These are phyloP conservation scores for Acanthamoeba rhysodes DNA, from an alignment of 208 protist species.

Conservation along the genomic window DNA sequence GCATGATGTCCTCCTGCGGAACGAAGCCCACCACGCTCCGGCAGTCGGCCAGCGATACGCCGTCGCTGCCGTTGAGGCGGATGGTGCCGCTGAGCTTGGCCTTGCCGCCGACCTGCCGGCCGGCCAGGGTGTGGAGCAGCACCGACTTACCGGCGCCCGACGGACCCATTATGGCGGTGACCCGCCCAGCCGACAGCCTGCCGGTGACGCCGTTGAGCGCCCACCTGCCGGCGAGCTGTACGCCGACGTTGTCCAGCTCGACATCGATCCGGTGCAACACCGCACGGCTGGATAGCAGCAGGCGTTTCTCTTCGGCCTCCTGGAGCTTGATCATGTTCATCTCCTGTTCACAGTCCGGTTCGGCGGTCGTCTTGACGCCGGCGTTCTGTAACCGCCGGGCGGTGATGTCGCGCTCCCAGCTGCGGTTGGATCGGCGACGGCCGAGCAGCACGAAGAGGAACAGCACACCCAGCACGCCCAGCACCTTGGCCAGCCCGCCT, in stretches of 20 bases:
- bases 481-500: background rate
- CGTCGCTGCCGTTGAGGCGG: background rate
- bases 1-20: slow-evolving; percentile 73
- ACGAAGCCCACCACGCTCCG: slow-evolving; percentile 12
- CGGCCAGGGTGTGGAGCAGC: slow-evolving; percentile 29
- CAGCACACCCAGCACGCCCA: background rate
- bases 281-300: background rate
- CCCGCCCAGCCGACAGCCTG: background rate
- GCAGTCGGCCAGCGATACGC: background rate
- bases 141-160: slow-evolving; percentile 64
- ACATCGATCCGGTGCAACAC: background rate
- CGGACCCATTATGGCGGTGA: slow-evolving; percentile 62
- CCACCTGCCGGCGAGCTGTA: background rate
- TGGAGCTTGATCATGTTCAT: background rate
- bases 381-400: background rate
- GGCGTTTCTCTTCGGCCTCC: background rate
- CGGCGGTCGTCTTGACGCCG: background rate
- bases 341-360: background rate
- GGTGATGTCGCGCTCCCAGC: background rate
- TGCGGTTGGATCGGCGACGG: background rate
- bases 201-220: slow-evolving; percentile 3
- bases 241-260: slow-evolving; percentile 14
- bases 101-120: background rate
- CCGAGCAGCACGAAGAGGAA: slow-evolving; percentile 30
- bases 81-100: background rate